Base-by-base conservation (phyloP, 2,329 filamentous ascomycete species). In the Corinectria fuckeliana region DNA sequence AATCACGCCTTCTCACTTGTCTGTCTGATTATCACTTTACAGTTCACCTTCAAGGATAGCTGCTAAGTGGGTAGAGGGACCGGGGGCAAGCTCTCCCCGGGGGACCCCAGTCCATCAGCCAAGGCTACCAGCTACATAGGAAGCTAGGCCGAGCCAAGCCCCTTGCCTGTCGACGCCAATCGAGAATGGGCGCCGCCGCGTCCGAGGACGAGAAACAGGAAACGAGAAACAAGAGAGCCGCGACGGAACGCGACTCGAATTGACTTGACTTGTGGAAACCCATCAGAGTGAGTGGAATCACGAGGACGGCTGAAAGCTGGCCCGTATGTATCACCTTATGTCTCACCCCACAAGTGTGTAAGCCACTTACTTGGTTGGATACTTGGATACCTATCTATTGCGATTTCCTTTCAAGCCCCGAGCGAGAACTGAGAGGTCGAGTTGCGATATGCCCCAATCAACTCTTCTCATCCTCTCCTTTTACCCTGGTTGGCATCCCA, bases 101-200 rank as follows among this genome's bases (percentile, higher is more conserved):
- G 39, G 39, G 25, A 39, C n/a, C 34, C 34, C 21, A 20, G 30
- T 39, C 55, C 20, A 39, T 28, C 30, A 39, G n/a, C 26, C 16
- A 47, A 23, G 25, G n/a, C 42, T 28, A 45, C 34, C 41, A 28
- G 52, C 26, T 45, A 18, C 25, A 39, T 18, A 39, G 34, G 42
- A 39, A 49, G 48, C 51, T 48, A 38, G 41, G 60, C 66, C 64
- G 55, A 61, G 54, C 59, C 54, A 54, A 52, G 50, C 47, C 55
- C 56, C 60, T 48, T 21, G 47, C 39, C 61, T 36, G 53, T 55
- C 63, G 56, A 61, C 51, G 63, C 64, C 58, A 66, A 68, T 68
- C 57, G 55, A 65, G 60, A 60, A 61, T 38, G 56, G 62, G 64
- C 61, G 62, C 52, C 38, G 60, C 56, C 42, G 30, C 39, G 57